Evolutionary conservation across 129 eudicot genomes (phyloP).

Genomic region (Helichrysum umbraculigerum): DNA sequence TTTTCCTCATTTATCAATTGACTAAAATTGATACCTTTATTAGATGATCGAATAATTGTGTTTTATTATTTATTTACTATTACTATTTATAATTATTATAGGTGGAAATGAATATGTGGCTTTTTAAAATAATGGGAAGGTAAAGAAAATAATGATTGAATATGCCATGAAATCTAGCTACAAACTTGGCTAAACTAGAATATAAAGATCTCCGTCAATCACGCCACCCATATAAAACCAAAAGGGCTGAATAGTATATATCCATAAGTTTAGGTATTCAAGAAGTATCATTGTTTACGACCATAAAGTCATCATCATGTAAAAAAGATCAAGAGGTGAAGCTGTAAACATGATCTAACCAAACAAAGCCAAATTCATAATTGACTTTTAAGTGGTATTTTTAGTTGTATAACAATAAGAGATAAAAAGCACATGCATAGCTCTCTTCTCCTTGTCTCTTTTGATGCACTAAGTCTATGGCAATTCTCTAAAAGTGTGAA

Average conservation of each 20-base stretch:
- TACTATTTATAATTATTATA: too few species aligned
- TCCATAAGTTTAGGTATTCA: slow-evolving; percentile 39
- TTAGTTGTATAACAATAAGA: slow-evolving; percentile 22
- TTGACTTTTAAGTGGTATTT: slow-evolving; percentile 29
- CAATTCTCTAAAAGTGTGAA: slow-evolving; percentile 23
- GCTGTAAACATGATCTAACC: slow-evolving; percentile 32
- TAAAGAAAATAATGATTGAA: slow-evolving; percentile 27
- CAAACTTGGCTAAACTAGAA: slow-evolving; percentile 24
- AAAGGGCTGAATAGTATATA: slow-evolving; percentile 38
- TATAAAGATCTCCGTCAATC: slow-evolving; percentile 34
- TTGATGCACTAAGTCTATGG: slow-evolving; percentile 33
- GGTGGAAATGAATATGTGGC: not conserved
- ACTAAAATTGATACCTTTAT: too few species aligned
- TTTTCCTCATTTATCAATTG: too few species aligned
- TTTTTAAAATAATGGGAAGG: not conserved
- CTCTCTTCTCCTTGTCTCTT: slow-evolving; percentile 30
- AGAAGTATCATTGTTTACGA: slow-evolving; percentile 39
- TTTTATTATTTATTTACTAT: too few species aligned
- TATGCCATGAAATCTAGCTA: slow-evolving; percentile 33
- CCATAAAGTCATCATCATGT: slow-evolving; percentile 31
- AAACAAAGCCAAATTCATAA: slow-evolving; percentile 38
- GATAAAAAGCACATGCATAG: slow-evolving; percentile 30
- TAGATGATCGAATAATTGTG: too few species aligned
- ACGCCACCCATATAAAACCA: slow-evolving; percentile 38
- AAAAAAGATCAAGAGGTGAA: slow-evolving; percentile 30